Conservation (phyloP, 495 filamentous ascomycete genomes). For the Platismatia glauca region DNA sequence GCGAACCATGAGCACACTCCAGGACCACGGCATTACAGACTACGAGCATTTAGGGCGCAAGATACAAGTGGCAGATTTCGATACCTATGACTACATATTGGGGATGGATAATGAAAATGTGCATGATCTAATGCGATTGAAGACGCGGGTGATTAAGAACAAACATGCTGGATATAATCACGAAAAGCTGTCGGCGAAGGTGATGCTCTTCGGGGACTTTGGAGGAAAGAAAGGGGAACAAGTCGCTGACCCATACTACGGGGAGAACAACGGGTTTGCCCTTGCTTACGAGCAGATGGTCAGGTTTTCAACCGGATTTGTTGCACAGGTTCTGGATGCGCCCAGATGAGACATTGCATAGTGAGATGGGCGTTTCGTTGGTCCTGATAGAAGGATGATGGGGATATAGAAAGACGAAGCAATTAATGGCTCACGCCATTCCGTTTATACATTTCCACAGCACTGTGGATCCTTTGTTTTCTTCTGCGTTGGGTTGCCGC, state of each 20-base stretch:
- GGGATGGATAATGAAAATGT: constrained; percentile 91
- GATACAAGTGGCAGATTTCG: constrained; percentile 63
- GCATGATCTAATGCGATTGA: constrained; percentile 53
- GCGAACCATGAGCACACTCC: constrained; percentile 76
- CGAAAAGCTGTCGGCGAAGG: constrained; percentile 29
- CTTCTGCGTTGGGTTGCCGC: background rate
- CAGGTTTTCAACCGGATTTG: constrained; percentile 69
- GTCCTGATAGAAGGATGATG: background rate
- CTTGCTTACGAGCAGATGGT: constrained; percentile 74
- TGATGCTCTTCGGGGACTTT: constrained; percentile 83
- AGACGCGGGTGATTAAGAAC: constrained; percentile 43
- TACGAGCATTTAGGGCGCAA: constrained; percentile 74
- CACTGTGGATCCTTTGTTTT: background rate
- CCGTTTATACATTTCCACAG: background rate
- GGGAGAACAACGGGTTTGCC: constrained; percentile 71
- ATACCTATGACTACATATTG: constrained; percentile 81
- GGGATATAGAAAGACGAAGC: background rate
- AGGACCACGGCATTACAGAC: constrained; percentile 59
- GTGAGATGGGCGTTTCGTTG: background rate
- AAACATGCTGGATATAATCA: constrained; percentile 37
- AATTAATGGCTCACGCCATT: background rate
- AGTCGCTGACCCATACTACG: constrained; percentile 91
- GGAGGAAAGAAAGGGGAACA: constrained; percentile 57
- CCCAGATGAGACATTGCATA: background rate
- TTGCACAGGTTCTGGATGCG: constrained; percentile 35